Conservation (phyloP, 2,329 filamentous ascomycete species). For the Aureobasidium musti region DNA sequence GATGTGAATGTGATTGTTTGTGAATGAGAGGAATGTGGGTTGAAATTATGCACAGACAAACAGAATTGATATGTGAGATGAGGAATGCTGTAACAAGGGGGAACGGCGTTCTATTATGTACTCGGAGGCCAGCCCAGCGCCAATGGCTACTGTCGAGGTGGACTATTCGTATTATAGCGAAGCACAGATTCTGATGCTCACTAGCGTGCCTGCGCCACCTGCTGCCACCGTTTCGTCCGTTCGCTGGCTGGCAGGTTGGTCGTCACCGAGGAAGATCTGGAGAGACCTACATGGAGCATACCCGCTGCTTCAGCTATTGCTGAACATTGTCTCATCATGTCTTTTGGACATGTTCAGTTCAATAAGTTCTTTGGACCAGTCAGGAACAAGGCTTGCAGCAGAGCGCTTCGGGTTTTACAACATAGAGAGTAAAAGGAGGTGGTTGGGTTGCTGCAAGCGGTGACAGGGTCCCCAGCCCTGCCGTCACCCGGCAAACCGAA, state of each 20-base stretch:
- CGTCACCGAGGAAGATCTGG: constrained; percentile 23
- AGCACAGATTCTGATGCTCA: constrained; percentile 27
- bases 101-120: constrained; percentile 27
- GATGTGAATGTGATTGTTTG: constrained; percentile 25
- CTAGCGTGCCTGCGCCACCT: constrained; percentile 28
- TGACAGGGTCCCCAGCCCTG: constrained; percentile 7
- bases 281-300: background rate
- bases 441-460: constrained; percentile 16
- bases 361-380: background rate
- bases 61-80: constrained; percentile 8
- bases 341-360: background rate
- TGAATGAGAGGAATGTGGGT: constrained; percentile 15
- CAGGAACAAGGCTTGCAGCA: background rate
- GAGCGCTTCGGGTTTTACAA: constrained; percentile 16
- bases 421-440: constrained; percentile 9
- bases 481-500: constrained; percentile 5
- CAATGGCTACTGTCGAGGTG: constrained; percentile 5
- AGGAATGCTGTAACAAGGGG: constrained; percentile 26
- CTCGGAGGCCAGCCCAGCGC: constrained; percentile 3
- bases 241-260: constrained; percentile 14
- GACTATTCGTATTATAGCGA: constrained; percentile 26
- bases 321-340: background rate
- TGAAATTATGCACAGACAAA: constrained; percentile 18
- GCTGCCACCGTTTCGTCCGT: constrained; percentile 27
- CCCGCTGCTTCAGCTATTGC: background rate